These are phyloP conservation scores for Monascus ruber DNA, from an alignment of 2,329 filamentous ascomycete genomes.

Conservation along the genomic window DNA sequence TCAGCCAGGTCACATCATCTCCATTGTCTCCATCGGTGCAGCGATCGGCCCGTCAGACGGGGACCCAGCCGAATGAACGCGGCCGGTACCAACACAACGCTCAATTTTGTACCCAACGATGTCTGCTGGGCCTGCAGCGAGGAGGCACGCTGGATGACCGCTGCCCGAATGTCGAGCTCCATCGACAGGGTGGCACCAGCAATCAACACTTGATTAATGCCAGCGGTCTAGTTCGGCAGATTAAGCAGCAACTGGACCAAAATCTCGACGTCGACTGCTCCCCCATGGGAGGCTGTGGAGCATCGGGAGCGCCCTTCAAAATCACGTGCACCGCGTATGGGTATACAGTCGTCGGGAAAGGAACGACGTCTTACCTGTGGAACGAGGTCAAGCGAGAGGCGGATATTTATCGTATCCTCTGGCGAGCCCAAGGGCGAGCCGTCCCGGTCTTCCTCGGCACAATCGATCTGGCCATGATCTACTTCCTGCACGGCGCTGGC, in stretches of 20 bases:
- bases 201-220: constrained; percentile 8
- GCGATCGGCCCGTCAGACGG: constrained; percentile 9
- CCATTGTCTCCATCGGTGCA: constrained; percentile 12
- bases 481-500: too few relatives aligned
- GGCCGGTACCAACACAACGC: constrained; percentile 6
- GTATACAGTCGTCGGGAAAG: constrained; percentile 14
- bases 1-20: too few relatives aligned
- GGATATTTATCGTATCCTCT: constrained; percentile 13
- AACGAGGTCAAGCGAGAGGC: constrained; percentile 12
- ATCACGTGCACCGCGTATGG: constrained; percentile 15
- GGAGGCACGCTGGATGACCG: constrained; percentile 8
- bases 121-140: constrained; percentile 14
- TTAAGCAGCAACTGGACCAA: constrained; percentile 16
- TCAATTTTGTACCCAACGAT: constrained; percentile 18
- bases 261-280: constrained; percentile 17
- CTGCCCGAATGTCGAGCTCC: constrained; percentile 16
- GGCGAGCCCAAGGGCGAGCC: constrained; percentile 11
- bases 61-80: constrained; percentile 4
- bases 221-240: constrained; percentile 6
- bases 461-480: too few relatives aligned
- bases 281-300: constrained; percentile 15
- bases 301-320: constrained; percentile 18
- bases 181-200: constrained; percentile 4
- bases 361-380: constrained; percentile 13
- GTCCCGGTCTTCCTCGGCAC: constrained; percentile 17